Evolutionary conservation across 768 basidiomycete species (phyloP), one percentile per base, ranked within the genome.

Genomic region (Kwoniella newhampshirensis): DNA sequence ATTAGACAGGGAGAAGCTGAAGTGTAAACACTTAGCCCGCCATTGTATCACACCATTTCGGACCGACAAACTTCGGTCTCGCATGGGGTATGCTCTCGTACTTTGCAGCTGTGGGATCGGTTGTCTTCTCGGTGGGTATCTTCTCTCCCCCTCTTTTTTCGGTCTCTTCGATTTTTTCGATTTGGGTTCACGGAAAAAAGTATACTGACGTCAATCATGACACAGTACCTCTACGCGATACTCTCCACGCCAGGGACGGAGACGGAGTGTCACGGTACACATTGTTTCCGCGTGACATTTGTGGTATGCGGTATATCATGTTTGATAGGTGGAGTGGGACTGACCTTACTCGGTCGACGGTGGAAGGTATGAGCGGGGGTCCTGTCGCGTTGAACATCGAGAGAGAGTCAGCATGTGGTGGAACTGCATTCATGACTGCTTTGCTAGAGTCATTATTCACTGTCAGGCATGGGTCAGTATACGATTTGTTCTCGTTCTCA

Each of bases 61-160:
- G 71, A 17, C 58, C 71, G 9, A 73, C 73, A 5, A 73, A 73
- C 48, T 76, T 76, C 47, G 75, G 75, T 46, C 50, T 76, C 12
- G 71, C 75, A 6, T 76, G 75, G 75, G 75, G 75, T 12, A 73
- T 74, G 71, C 52, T 76, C 18, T 73, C 71, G 26, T 76, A 76
- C 51, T 76, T 76, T 54, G 60, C 70, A 4, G 75, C 75, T 18
- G 45, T 72, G 4, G 75, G 75, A 5, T 72, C 75, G 2, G 65
- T 73, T 17, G 25, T 68, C 3, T 76, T 68, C 51, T 76, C 75
- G 7, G 75, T 73, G 40, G 57, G 74, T 61, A 0, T 12, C 18
- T 27, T 2, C 40, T 2, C 25, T 20, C 17, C 17, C 42, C 27
- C 17, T 35, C n/a, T 35, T 5, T 3, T 4, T 30, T 4, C 17